phyloP scores from a whole-genome alignment of 2,329 filamentous ascomycete genomes.

The Arthroderma sp. region DNA sequence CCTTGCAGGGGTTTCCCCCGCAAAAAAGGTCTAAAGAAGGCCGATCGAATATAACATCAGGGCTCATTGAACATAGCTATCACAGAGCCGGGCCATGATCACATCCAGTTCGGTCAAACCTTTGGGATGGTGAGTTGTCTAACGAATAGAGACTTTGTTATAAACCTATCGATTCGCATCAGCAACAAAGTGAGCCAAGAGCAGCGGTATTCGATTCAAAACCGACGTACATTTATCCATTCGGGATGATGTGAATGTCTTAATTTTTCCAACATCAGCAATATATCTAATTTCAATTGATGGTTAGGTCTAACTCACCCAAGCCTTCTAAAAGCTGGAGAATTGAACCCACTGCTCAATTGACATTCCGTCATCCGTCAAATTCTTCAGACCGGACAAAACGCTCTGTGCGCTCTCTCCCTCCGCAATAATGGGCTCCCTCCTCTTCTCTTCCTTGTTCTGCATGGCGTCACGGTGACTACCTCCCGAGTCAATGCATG shows the following conservation, averaged over 20 bases:
- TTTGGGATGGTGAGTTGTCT: conserved; percentile 2
- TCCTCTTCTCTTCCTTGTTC: background rate
- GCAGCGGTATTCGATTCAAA: background rate
- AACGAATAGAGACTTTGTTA: conserved; percentile 5
- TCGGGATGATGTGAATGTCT: conserved; percentile 5
- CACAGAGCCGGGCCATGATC: conserved; percentile 2
- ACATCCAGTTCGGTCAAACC: conserved; percentile 1
- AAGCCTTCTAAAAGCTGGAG: conserved; percentile 1
- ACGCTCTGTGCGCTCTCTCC: background rate
- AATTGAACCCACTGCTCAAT: conserved; percentile 3
- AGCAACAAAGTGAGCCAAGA: background rate
- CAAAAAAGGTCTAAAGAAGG: background rate
- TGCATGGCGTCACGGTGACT: background rate
- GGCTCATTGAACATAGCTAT: background rate
- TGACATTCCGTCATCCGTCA: conserved; percentile 1
- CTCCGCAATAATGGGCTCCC: conserved; percentile 1
- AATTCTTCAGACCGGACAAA: background rate
- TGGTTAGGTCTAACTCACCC: background rate
- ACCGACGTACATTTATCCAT: conserved; percentile 4
- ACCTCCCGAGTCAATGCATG: conserved; percentile 1
- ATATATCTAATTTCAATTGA: background rate
- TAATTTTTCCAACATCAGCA: background rate
- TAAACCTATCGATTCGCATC: conserved; percentile 1
- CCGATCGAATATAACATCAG: background rate
- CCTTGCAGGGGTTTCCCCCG: conserved; percentile 16